Base-by-base conservation (phyloP, 1,284 basidiomycete species). In the Ceratobasidium theobromae region DNA sequence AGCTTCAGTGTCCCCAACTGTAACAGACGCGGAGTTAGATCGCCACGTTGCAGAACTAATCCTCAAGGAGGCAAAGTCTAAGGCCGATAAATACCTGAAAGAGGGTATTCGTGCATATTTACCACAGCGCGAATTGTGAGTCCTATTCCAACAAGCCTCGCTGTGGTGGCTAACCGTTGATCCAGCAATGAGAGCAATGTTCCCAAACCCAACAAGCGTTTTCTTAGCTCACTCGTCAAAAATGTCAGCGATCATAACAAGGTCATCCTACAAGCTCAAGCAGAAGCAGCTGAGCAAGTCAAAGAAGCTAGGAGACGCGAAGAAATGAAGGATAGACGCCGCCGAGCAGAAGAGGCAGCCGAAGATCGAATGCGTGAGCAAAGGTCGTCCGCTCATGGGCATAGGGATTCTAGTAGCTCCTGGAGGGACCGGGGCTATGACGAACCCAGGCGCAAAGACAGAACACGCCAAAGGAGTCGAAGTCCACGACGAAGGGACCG, bases 221-320 rank as follows among this genome's bases (percentile, higher is more conserved):
- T 97, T 76, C 79, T 97, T 21, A 84, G 87, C 0, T 87, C 88
- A 25, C 92, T 97, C 68, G 94, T 97, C 65, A 85, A 87, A 68
- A 93, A 84, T 69, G 95, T 95, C 2, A 93, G 95, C 73, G 93
- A 94, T 66, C 95, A 97, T 74, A 97, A 97, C 75, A 86, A 87
- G 75, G 86, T 89, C 12, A 79, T 97, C 18, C 77, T 94, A 8
- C 82, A 86, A 45, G 83, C 87, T 18, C 92, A 97, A 76, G 87
- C 88, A 0, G 76, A 83, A 18, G 86, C 88, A 30, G 90, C 90
- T 0, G 80, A 88, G 69, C 87, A 91, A 70, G 81, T 86, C 4
- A 85, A 90, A 67, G 76, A 78, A 41, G 86, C 84, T 71, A 77
- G 85, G 38, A 82, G 86, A 43, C 86, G 86, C 68, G 80, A 83